Percentiles rank a stretch among this genome's conserved stretches.
These are phyloP conservation scores for Amniculicola lignicola DNA, from an alignment of 495 filamentous ascomycete species.

Conservation along the genomic window DNA sequence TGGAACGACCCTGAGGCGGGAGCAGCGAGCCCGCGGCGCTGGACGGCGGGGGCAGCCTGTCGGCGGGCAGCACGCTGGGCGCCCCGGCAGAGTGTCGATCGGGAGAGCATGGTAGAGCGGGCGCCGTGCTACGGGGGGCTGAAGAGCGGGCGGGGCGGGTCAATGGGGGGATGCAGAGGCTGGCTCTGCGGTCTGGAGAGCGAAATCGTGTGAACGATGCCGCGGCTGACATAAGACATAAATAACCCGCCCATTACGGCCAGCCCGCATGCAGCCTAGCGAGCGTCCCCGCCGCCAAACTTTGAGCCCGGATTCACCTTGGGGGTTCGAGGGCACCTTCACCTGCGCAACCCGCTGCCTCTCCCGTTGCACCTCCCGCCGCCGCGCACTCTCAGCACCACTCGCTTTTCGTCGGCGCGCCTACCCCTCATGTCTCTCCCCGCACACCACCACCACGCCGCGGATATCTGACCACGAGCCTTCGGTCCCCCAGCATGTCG, in stretches of 20 bases:
- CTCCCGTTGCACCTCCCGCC: too few species aligned
- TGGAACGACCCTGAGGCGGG: slow-evolving; percentile 75
- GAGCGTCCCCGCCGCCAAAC: too few species aligned
- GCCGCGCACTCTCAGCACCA: too few species aligned
- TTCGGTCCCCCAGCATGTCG: slow-evolving; percentile 14
- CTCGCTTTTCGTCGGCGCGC: too few species aligned
- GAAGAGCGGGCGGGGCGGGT: slow-evolving; percentile 22
- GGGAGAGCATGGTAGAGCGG: slow-evolving; percentile 74
- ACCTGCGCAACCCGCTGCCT: too few species aligned
- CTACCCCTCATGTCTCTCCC: slow-evolving; percentile 17
- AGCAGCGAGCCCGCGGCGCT: slow-evolving; percentile 74
- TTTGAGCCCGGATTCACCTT: too few species aligned
- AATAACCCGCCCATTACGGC: too few species aligned
- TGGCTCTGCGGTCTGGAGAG: too few species aligned
- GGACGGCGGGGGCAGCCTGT: slow-evolving; percentile 57
- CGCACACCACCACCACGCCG: not conserved
- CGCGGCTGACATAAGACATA: too few species aligned
- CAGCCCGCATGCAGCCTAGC: too few species aligned
- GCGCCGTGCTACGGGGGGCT: slow-evolving; percentile 27
- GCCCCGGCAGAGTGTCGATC: slow-evolving; percentile 72
- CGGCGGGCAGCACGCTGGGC: slow-evolving; percentile 70
- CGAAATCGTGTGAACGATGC: too few species aligned
- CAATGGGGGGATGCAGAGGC: slow-evolving; percentile 30
- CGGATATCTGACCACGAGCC: slow-evolving; percentile 16
- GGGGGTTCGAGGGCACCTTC: too few species aligned